These are phyloP conservation scores for Saccharomycopsis amapae DNA, from an alignment of 805 yeast species.

Conservation along the genomic window DNA sequence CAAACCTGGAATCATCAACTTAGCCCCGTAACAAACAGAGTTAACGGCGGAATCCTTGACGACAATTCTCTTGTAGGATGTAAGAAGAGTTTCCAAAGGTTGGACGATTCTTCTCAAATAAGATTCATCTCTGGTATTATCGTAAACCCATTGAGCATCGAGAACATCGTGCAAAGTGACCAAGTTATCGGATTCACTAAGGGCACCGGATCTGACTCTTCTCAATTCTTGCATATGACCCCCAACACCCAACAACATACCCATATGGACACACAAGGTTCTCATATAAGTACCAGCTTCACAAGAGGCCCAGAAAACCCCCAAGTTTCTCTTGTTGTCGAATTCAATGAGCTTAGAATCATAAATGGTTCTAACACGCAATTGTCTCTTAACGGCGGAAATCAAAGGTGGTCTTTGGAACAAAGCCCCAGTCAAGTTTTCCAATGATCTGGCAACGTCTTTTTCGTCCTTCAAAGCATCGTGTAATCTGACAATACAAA, in stretches of 20 bases:
- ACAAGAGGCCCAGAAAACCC: constrained; percentile 99
- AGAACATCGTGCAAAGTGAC: constrained; percentile 95
- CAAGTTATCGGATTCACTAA: constrained; percentile 82
- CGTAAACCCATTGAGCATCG: constrained; percentile 98
- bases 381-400: constrained; percentile 97
- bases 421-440: constrained; percentile 95
- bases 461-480: constrained; percentile 87
- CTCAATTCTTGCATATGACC: constrained; percentile 99
- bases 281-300: constrained; percentile 99
- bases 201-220: constrained; percentile 97
- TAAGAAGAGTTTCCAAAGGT: constrained; percentile 88
- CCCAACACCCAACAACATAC: constrained; percentile 97
- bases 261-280: constrained; percentile 96
- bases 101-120: constrained; percentile 89
- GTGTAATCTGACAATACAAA: constrained; percentile 92
- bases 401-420: constrained; percentile 99
- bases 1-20: constrained; percentile 97
- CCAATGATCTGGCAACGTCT: constrained; percentile 79
- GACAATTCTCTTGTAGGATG: constrained; percentile 95
- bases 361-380: constrained; percentile 95
- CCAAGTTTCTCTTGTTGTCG: constrained; percentile 92
- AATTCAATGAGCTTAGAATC: constrained; percentile 94
- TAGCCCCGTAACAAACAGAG: constrained; percentile 98
- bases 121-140: constrained; percentile 94
- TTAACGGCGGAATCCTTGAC: constrained; percentile 94